Evolutionary conservation across 1,284 basidiomycete genomes (phyloP).

Genomic region (Fomitiporia mediterranea): DNA sequence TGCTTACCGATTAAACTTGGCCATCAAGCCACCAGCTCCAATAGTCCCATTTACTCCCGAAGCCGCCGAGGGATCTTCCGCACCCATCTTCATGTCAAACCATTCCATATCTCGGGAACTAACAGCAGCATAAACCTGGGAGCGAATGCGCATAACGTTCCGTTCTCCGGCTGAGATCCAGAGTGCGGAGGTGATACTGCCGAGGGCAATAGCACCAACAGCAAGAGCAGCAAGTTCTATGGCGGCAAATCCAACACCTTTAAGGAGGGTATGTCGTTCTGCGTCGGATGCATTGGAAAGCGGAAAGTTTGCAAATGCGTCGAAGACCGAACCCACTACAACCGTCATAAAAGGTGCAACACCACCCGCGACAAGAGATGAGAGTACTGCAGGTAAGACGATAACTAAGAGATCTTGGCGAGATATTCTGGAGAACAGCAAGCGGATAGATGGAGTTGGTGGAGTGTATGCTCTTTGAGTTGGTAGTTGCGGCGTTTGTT

Average conservation of each 20-base stretch:
- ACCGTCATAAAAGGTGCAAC: slow-evolving; percentile 93
- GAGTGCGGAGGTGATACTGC: slow-evolving; percentile 69
- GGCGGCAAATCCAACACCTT: slow-evolving; percentile 55
- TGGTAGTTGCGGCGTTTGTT: not conserved
- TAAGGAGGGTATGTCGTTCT: slow-evolving; percentile 50
- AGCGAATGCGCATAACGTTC: slow-evolving; percentile 67
- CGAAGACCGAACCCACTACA: slow-evolving; percentile 83
- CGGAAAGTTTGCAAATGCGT: slow-evolving; percentile 65
- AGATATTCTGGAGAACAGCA: slow-evolving; percentile 65
- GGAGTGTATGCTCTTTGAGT: slow-evolving; percentile 4
- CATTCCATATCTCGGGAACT: slow-evolving; percentile 74
- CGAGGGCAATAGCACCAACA: slow-evolving; percentile 63
- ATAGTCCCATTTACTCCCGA: slow-evolving; percentile 48
- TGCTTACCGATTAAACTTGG: slow-evolving; percentile 81
- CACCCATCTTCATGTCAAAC: slow-evolving; percentile 83
- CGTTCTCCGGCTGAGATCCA: slow-evolving; percentile 91
- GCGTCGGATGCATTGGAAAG: slow-evolving; percentile 26
- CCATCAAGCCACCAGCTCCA: slow-evolving; percentile 91
- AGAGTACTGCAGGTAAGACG: slow-evolving; percentile 67
- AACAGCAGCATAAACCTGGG: slow-evolving; percentile 67
- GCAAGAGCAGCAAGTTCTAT: slow-evolving; percentile 73
- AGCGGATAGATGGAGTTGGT: slow-evolving; percentile 43
- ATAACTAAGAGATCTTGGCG: slow-evolving; percentile 51
- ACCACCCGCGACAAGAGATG: slow-evolving; percentile 68
- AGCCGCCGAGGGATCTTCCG: slow-evolving; percentile 46